Conservation (phyloP, 176 grass and related monocot genomes). For the Carex scoparia region DNA sequence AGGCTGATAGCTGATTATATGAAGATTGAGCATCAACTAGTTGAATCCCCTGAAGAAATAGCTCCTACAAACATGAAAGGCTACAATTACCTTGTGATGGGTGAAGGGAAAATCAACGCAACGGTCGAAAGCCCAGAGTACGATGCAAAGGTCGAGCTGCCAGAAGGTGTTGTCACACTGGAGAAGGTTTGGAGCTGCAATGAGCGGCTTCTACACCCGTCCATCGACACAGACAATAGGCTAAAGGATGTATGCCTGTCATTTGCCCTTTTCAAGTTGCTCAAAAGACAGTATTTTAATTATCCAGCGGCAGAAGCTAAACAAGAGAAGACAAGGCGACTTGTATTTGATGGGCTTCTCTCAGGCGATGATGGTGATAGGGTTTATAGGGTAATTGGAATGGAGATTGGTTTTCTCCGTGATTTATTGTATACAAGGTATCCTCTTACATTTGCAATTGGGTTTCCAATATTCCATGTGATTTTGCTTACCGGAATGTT, state of each 20-base stretch:
- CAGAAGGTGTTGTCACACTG: not conserved
- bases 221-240: not conserved
- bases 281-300: constrained; percentile 22
- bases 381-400: constrained; percentile 30
- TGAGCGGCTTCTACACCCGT: not conserved
- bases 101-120: not conserved
- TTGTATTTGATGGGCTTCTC: constrained; percentile 33
- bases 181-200: not conserved
- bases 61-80: not conserved
- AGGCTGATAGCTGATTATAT: constrained; percentile 35
- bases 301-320: not conserved
- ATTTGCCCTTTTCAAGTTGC: constrained; percentile 55
- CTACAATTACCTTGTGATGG: constrained; percentile 37
- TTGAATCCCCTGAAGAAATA: not conserved
- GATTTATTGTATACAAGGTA: constrained; percentile 43
- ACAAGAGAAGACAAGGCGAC: not conserved
- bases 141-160: too few relatives aligned
- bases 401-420: constrained; percentile 32
- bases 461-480: constrained; percentile 27
- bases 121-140: not conserved
- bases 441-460: constrained; percentile 33
- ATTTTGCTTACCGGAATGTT: constrained; percentile 17
- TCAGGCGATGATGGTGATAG: not conserved
- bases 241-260: constrained; percentile 42
- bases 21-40: constrained; percentile 22